Percentiles rank a stretch among this genome's conserved stretches.
Conservation (phyloP, 352 stramenopile genomes). For the Phytophthora pinifolia region DNA sequence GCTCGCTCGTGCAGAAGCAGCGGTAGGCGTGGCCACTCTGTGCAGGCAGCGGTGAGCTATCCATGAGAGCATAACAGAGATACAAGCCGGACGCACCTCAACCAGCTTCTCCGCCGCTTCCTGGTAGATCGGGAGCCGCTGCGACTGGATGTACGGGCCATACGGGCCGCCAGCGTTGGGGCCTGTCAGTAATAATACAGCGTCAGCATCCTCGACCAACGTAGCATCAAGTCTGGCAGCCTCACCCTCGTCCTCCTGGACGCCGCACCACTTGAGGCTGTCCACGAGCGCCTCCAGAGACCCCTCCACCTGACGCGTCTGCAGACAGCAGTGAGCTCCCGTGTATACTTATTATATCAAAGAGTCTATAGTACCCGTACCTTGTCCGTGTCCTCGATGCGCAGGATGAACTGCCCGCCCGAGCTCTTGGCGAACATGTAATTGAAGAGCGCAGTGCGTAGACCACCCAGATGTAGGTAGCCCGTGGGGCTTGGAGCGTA, state of each 20-base stretch:
- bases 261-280: slow-evolving; percentile 93
- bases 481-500: slow-evolving; percentile 92
- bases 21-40: slow-evolving; percentile 93
- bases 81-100: slow-evolving; percentile 38
- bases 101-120: slow-evolving; percentile 90
- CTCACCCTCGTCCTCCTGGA: slow-evolving; percentile 96
- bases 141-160: slow-evolving; percentile 97
- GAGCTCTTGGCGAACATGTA: slow-evolving; percentile 89
- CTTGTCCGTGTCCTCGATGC: slow-evolving; percentile 94
- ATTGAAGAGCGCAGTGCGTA: slow-evolving; percentile 93
- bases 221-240: neutral
- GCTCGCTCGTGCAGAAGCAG: slow-evolving; percentile 97
- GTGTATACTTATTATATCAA: neutral
- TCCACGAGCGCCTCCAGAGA: slow-evolving; percentile 85
- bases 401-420: slow-evolving; percentile 87
- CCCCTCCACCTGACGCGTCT: slow-evolving; percentile 85
- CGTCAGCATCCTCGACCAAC: neutral
- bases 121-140: slow-evolving; percentile 94
- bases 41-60: slow-evolving; percentile 4
- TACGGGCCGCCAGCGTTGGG: slow-evolving; percentile 89
- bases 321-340: neutral
- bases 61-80: neutral
- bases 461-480: slow-evolving; percentile 87
- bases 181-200: slow-evolving; percentile 37
- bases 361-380: slow-evolving; percentile 3